These are phyloP conservation scores for Neopestalotiopsis sp. DNA, from an alignment of 2,329 filamentous ascomycete species.

Conservation along the genomic window DNA sequence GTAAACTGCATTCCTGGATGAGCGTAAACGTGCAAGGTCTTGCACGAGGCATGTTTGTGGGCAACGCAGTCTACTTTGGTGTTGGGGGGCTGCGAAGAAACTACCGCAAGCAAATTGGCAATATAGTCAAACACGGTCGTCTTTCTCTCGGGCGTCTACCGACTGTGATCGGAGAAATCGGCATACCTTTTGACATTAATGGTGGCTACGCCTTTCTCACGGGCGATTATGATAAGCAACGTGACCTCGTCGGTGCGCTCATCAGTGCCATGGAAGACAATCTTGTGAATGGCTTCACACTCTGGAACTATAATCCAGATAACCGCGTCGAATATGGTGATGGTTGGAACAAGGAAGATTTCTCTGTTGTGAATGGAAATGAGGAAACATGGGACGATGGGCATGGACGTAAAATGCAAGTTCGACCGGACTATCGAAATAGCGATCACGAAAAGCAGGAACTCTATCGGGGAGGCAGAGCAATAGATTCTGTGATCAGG, in stretches of 20 bases:
- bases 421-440: slow-evolving; percentile 40
- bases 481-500: slow-evolving; percentile 45
- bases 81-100: slow-evolving; percentile 43
- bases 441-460: slow-evolving; percentile 37
- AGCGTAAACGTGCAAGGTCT: slow-evolving; percentile 48
- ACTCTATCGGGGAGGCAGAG: slow-evolving; percentile 44
- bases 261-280: slow-evolving; percentile 47
- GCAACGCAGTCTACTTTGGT: slow-evolving; percentile 47
- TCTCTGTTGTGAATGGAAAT: slow-evolving; percentile 46
- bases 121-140: slow-evolving; percentile 40
- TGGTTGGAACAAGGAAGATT: slow-evolving; percentile 50
- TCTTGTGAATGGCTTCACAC: slow-evolving; percentile 41
- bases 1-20: slow-evolving; percentile 41
- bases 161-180: slow-evolving; percentile 46
- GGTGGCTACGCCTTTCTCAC: slow-evolving; percentile 40
- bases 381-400: slow-evolving; percentile 35
- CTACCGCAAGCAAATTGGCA: slow-evolving; percentile 44
- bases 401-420: slow-evolving; percentile 24
- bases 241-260: slow-evolving; percentile 45
- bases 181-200: slow-evolving; percentile 48
- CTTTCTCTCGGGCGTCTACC: slow-evolving; percentile 40
- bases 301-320: slow-evolving; percentile 48
- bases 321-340: slow-evolving; percentile 45
- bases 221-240: slow-evolving; percentile 44
- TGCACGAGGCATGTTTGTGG: slow-evolving; percentile 44